These are phyloP conservation scores for Leucaena leucocephala DNA, from an alignment of 306 rosid genomes.

Conservation along the genomic window DNA sequence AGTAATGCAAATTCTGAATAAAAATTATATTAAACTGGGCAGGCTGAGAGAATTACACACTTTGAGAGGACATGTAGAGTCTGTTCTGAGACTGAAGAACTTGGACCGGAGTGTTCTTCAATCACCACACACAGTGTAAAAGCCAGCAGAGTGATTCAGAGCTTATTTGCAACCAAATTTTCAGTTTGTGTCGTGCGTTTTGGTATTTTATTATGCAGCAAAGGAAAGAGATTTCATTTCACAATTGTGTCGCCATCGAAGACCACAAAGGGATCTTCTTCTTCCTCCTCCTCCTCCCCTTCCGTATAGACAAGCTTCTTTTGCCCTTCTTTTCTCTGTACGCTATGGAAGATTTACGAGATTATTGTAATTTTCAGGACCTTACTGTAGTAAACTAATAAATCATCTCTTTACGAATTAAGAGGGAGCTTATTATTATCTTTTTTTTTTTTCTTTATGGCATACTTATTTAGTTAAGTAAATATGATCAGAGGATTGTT, in stretches of 20 bases:
- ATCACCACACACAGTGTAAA: slow-evolving; percentile 72
- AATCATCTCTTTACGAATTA: not conserved
- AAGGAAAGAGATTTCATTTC: slow-evolving; percentile 16
- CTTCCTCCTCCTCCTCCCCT: not conserved
- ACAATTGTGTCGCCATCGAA: slow-evolving; percentile 4
- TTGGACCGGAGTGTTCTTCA: slow-evolving; percentile 50
- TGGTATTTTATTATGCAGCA: slow-evolving; percentile 12
- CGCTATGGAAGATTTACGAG: slow-evolving; percentile 16
- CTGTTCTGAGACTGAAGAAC: slow-evolving; percentile 71
- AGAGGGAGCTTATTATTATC: not conserved
- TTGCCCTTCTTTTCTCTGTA: slow-evolving; percentile 24
- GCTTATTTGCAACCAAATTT: slow-evolving; percentile 25
- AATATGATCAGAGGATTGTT: no score
- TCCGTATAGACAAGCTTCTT: not conserved
- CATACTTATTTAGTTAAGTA: not conserved
- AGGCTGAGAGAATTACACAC: slow-evolving; percentile 79
- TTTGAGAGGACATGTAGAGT: slow-evolving; percentile 78
- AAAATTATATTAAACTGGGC: slow-evolving; percentile 34
- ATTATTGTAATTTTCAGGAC: slow-evolving; percentile 19
- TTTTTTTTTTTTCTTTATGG: not conserved
- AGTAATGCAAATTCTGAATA: not conserved
- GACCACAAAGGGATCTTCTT: slow-evolving; percentile 11
- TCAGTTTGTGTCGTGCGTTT: slow-evolving; percentile 3
- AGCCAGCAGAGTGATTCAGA: not conserved
- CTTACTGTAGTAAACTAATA: slow-evolving; percentile 32